Conservation (phyloP, 1,284 basidiomycete genomes). For the Exsudoporus floridanus region DNA sequence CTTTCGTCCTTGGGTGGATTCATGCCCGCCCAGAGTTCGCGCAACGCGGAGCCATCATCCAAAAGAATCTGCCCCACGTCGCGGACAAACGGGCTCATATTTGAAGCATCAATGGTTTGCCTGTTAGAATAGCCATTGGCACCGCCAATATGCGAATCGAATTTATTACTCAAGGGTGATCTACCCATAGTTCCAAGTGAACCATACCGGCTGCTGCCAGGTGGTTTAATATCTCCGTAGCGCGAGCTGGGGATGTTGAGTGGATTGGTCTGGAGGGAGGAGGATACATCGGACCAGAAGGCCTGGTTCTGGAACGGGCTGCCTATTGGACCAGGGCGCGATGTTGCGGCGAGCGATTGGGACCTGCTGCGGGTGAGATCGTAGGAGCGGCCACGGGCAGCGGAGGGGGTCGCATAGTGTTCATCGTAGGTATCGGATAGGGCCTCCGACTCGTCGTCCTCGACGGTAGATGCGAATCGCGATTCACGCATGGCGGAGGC, state of each 20-base stretch:
- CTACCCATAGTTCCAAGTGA: slow-evolving; percentile 56
- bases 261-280: slow-evolving; percentile 42
- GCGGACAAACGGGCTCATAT: slow-evolving; percentile 78
- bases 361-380: slow-evolving; percentile 71
- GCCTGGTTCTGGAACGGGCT: slow-evolving; percentile 43
- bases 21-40: slow-evolving; percentile 70
- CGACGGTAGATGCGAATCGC: slow-evolving; percentile 64
- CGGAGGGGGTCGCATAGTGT: slow-evolving; percentile 43
- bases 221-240: slow-evolving; percentile 61
- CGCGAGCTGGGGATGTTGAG: slow-evolving; percentile 53
- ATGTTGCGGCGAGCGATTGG: slow-evolving; percentile 64
- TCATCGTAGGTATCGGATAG: slow-evolving; percentile 57
- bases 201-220: slow-evolving; percentile 62
- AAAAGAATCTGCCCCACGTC: slow-evolving; percentile 75
- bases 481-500: slow-evolving; percentile 62
- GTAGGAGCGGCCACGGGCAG: slow-evolving; percentile 54
- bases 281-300: slow-evolving; percentile 55
- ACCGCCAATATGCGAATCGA: slow-evolving; percentile 43
- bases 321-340: slow-evolving; percentile 51
- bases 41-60: slow-evolving; percentile 64
- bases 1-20: slow-evolving; percentile 53
- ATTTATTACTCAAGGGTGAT: slow-evolving; percentile 48
- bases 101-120: slow-evolving; percentile 60
- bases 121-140: slow-evolving; percentile 50
- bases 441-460: slow-evolving; percentile 70